Conservation (phyloP, 176 grass and related monocot genomes). For the Oryza punctata region DNA sequence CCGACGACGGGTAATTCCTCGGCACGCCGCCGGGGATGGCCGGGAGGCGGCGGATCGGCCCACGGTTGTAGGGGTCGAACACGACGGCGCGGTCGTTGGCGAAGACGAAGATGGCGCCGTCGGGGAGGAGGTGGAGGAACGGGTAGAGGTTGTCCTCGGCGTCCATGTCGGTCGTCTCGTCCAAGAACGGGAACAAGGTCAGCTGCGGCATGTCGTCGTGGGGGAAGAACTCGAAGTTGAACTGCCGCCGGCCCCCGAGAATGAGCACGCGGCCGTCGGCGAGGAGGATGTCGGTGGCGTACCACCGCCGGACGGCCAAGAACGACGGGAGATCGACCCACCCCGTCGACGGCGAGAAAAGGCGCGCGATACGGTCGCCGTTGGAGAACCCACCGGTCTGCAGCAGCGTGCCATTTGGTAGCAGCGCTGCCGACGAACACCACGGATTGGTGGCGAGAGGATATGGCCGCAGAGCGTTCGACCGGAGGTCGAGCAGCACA, state of each 20-base stretch:
- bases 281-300: constrained; percentile 71
- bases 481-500: constrained; percentile 55
- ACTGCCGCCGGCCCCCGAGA: constrained; percentile 67
- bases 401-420: constrained; percentile 79
- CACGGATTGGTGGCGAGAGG: constrained; percentile 68
- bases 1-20: constrained; percentile 69
- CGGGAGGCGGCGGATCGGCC: constrained; percentile 48
- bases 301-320: constrained; percentile 59
- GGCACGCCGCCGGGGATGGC: constrained; percentile 47
- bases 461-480: constrained; percentile 50
- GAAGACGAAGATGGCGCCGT: constrained; percentile 76
- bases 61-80: constrained; percentile 53
- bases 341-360: constrained; percentile 58
- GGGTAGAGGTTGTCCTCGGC: constrained; percentile 89
- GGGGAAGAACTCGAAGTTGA: constrained; percentile 84
- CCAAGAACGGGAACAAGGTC: constrained; percentile 69
- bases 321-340: constrained; percentile 58
- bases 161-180: constrained; percentile 66
- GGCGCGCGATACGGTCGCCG: constrained; percentile 66
- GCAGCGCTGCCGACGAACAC: constrained; percentile 83
- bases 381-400: constrained; percentile 79
- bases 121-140: constrained; percentile 89
- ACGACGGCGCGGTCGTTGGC: constrained; percentile 73
- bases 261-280: constrained; percentile 71
- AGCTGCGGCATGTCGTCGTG: constrained; percentile 2